Base-by-base conservation (phyloP, 345 rosid species). In the Salix caprea region DNA sequence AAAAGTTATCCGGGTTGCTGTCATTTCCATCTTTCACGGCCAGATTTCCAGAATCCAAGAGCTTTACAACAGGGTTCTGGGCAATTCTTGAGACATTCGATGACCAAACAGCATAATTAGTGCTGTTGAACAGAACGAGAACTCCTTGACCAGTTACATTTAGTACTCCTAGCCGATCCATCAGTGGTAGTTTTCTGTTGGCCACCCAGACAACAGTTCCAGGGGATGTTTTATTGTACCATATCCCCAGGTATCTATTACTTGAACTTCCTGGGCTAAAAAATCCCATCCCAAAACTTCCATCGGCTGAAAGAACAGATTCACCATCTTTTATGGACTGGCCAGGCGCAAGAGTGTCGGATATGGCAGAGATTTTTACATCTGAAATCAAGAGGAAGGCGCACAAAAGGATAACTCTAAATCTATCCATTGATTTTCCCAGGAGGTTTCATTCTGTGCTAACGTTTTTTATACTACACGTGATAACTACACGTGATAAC, bases 131-230 rank as follows among this genome's bases (percentile, higher is more conserved):
- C 28, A 68, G 71, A 5, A n/a, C 32, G 12, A 68, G 48, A 39
- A 40, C 16, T 68, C 71, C 71, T 68, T 68, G 71, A 68, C 32
- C 52, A 7, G 71, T n/a, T n/a, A 68, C 54, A 68, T 68, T 68
- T 40, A 68, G 10, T 15, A 68, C 52, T 68, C 71, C 71, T 13
- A 39, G 44, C 14, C 52, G 48, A 68, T 39, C 34, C 18, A 13
- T 2, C 10, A 68, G 12, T 36, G 71, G 54, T 21, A 1, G 15
- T 68, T 68, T 52, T 68, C 71, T 68, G 52, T 68, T 68, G 14
- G 48, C 71, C 24, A 42, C 54, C 71, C 71, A 68, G 2, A 68
- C 71, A 68, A 40, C 18, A 13, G 52, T 39, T 36, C 54, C 71
- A 19, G 48, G 52, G 44, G 71, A 13, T 28, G 52, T 50, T 44